A percentile compares a stretch with the other conserved stretches of the same genome.
Conservation (phyloP, 2,329 filamentous ascomycete genomes). For the Cercospora sp. region DNA sequence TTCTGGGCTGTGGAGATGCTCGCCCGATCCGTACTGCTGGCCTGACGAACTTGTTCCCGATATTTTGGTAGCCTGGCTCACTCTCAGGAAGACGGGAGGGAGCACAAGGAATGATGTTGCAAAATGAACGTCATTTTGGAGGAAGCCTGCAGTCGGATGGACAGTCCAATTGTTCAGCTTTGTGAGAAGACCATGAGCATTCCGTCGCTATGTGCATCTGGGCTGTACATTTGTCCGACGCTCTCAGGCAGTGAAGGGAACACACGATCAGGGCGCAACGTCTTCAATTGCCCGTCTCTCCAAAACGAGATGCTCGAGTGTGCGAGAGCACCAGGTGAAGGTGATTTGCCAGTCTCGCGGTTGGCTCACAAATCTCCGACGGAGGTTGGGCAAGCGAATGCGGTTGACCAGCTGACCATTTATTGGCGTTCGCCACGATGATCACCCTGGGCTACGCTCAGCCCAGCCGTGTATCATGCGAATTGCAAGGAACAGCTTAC, state of each 20-base stretch:
- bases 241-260: neutral
- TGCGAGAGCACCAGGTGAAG: neutral
- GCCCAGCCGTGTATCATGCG: neutral
- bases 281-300: neutral
- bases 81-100: neutral
- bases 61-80: neutral
- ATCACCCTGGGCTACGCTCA: neutral
- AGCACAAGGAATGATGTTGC: neutral
- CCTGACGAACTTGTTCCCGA: neutral
- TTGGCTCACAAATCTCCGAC: conserved; percentile 13
- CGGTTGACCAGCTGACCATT: neutral
- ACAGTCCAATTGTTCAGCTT: neutral
- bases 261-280: neutral
- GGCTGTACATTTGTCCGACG: neutral
- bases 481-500: conserved; percentile 2
- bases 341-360: conserved; percentile 6
- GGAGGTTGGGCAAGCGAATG: neutral
- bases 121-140: neutral
- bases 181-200: neutral
- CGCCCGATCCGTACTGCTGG: neutral
- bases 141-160: neutral
- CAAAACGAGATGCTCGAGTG: neutral
- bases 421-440: neutral
- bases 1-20: neutral
- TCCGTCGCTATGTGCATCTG: neutral